Evolutionary conservation across 345 rosid genomes (phyloP), one percentile per base, ranked within the genome.

Genomic region (Salix udensis): DNA sequence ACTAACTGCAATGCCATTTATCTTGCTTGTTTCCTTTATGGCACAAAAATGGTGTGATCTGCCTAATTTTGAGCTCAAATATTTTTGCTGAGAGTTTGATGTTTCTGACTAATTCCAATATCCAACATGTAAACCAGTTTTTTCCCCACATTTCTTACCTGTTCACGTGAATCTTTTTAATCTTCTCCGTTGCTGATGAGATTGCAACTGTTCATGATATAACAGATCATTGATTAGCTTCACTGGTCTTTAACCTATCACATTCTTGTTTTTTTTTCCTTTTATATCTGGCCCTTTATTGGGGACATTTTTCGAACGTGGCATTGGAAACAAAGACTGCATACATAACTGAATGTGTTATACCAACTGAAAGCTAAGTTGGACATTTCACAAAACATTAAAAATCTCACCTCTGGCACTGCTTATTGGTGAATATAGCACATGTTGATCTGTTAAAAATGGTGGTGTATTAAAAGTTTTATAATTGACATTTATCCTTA

Each of bases 11-110:
- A 44, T 24, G 6, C 13, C 31, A 10, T 18, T 21, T 70, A 24
- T 53, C 55, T 65, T 66, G 4, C 28, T 71, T 65, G 40, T 66
- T 74, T 31, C 60, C 52, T 55, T 58, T n/a, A 24, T 72, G 75
- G 36, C 42, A 58, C 75, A 42, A 58, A 37, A 58, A 52, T 13
- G 34, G 39, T 8, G 7, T 12, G 66, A 53, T 53, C 10, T 31
- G 31, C 19, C 8, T 72, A n/a, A 52, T 19, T 19, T 52, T 7
- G 9, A 52, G 7, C 23, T 52, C 60, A 19, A 21, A 53, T 53
- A 53, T 53, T 19, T 53, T 53, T 53, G 60, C 60, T 53, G 24
- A 19, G 60, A 53, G 23, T 23, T 53, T 53, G 60, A 53, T 53
- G 60, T 53, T 53, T 52, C 23, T 53, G 11, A 53, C 60, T 53